Evolutionary conservation across 441 rosid species (phyloP).

Genomic region (Gossypium schwendimanii): DNA sequence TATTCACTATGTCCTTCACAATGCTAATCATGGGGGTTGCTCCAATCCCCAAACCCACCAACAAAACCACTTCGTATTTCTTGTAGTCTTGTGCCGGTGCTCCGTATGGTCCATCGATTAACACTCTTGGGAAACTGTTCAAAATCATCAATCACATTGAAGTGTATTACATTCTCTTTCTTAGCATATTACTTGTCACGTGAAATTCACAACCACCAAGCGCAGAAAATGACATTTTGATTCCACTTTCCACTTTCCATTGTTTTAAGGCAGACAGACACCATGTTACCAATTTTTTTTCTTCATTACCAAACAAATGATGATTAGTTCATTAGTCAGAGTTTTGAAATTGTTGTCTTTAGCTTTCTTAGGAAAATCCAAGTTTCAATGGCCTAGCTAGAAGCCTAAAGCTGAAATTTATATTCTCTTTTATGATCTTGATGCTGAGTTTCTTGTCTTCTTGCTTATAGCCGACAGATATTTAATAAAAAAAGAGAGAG

Average conservation of each 20-base stretch:
- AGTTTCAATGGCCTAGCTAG: background rate
- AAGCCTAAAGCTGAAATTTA: background rate
- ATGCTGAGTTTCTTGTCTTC: background rate
- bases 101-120: conserved; percentile 70
- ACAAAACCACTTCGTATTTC: conserved; percentile 55
- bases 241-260: background rate
- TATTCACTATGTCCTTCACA: conserved; percentile 56
- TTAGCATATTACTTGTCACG: no score
- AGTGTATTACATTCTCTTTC: background rate
- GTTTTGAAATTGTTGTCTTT: background rate
- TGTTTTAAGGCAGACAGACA: background rate
- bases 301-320: background rate
- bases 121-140: conserved; percentile 51
- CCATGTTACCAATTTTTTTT: background rate
- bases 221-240: background rate
- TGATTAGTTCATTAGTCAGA: background rate
- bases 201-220: no score
- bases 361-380: background rate
- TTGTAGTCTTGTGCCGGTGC: conserved; percentile 76
- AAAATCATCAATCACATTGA: background rate
- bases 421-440: background rate
- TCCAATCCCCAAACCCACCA: conserved; percentile 69
- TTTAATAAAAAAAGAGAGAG: background rate
- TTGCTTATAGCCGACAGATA: background rate
- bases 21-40: conserved; percentile 81